Conservation (phyloP, 2,329 filamentous ascomycete genomes). For the Metarhizium sp. region DNA sequence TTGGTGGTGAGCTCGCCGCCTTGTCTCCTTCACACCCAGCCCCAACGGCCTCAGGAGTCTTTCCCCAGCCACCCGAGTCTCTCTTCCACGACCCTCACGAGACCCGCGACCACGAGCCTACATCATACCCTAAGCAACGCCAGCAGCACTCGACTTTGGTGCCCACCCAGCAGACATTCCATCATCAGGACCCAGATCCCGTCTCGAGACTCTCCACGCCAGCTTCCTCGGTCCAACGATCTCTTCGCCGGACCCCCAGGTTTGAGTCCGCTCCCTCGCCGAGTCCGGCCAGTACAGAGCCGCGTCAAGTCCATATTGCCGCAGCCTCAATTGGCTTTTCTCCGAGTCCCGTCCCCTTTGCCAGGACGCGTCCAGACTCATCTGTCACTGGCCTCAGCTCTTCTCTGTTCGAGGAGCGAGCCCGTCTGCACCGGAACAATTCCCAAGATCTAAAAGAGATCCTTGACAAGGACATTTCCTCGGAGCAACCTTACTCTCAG, state of each 20-base stretch:
- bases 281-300: slow-evolving; percentile 34
- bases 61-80: slow-evolving; percentile 28
- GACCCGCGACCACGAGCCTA: slow-evolving; percentile 32
- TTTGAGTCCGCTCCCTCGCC: slow-evolving; percentile 36
- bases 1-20: slow-evolving; percentile 32
- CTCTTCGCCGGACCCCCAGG: slow-evolving; percentile 42
- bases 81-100: slow-evolving; percentile 46
- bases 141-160: slow-evolving; percentile 19
- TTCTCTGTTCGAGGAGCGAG: slow-evolving; percentile 19
- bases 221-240: slow-evolving; percentile 35
- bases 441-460: slow-evolving; percentile 42
- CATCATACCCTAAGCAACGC: slow-evolving; percentile 33
- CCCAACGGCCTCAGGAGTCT: slow-evolving; percentile 32
- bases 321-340: slow-evolving; percentile 39
- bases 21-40: slow-evolving; percentile 35
- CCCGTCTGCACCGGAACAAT: slow-evolving; percentile 23
- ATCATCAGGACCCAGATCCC: not conserved
- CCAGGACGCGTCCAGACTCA: slow-evolving; percentile 9
- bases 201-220: slow-evolving; percentile 30
- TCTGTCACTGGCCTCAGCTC: slow-evolving; percentile 31
- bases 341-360: slow-evolving; percentile 24
- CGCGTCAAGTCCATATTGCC: slow-evolving; percentile 33
- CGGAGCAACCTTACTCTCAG: slow-evolving; percentile 17
- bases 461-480: slow-evolving; percentile 28
- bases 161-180: slow-evolving; percentile 9